Conservation (phyloP, 495 filamentous ascomycete species). For the Neurospora terricola region DNA sequence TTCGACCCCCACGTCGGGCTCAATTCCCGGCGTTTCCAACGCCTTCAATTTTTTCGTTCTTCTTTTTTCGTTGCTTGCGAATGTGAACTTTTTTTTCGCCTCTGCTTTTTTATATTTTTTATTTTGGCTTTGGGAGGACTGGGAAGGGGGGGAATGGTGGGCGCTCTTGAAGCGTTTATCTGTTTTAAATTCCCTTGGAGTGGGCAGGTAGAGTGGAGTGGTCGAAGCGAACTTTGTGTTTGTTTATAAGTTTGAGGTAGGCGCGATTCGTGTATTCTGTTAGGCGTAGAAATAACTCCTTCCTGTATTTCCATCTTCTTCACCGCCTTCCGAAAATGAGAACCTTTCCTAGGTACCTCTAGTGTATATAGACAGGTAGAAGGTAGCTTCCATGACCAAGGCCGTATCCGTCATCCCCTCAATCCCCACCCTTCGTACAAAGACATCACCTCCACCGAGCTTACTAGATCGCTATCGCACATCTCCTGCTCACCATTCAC, state of each 20-base stretch:
- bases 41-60: background rate
- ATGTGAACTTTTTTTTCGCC: background rate
- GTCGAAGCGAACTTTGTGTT: too few relatives aligned
- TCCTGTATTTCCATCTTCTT: background rate
- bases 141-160: too few relatives aligned
- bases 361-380: background rate
- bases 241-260: background rate
- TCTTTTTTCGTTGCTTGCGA: background rate
- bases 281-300: background rate
- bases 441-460: background rate
- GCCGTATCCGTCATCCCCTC: background rate
- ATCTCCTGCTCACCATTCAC: background rate
- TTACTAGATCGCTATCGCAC: background rate
- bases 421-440: background rate
- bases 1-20: conserved; percentile 33
- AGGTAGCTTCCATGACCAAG: background rate
- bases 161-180: too few relatives aligned
- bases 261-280: background rate
- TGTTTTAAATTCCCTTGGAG: too few relatives aligned
- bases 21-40: background rate
- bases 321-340: background rate
- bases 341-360: background rate
- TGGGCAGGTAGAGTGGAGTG: too few relatives aligned
- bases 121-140: too few relatives aligned
- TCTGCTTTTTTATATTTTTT: background rate